phyloP scores from a whole-genome alignment of 805 yeast genomes.

The Cyberlindnera mycetangii region DNA sequence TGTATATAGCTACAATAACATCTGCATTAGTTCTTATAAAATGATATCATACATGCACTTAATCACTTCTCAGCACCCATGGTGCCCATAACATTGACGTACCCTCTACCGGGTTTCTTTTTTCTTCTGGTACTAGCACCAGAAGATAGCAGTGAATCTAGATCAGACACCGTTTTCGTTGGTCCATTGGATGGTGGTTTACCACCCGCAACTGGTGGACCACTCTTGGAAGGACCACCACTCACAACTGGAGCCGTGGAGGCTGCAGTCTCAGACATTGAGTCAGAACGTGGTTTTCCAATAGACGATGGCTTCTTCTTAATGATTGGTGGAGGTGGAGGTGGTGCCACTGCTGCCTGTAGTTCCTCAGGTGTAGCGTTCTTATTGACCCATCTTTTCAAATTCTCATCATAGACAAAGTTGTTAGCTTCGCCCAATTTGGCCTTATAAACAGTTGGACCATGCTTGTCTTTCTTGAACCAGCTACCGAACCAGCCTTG shows the following conservation, averaged over 20 bases:
- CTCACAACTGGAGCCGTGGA: constrained; percentile 4
- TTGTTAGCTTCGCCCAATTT: constrained; percentile 74
- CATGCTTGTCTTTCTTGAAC: constrained; percentile 56
- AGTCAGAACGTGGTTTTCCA: constrained; percentile 39
- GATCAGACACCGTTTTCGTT: constrained; percentile 28
- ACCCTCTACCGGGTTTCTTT: constrained; percentile 52
- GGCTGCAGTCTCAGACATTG: constrained; percentile 22
- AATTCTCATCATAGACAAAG: constrained; percentile 78
- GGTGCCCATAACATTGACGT: constrained; percentile 50
- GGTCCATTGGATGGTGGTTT: constrained; percentile 7
- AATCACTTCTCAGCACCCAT: constrained; percentile 3
- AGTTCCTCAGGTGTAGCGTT: constrained; percentile 66
- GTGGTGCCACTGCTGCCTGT: constrained; percentile 63
- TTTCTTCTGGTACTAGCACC: constrained; percentile 34
- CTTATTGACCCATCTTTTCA: constrained; percentile 83
- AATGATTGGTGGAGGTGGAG: constrained; percentile 47
- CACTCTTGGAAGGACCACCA: constrained; percentile 9
- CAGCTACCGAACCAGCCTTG: constrained; percentile 58
- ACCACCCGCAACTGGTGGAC: constrained; percentile 16
- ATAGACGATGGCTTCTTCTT: constrained; percentile 33
- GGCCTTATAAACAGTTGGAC: constrained; percentile 76
- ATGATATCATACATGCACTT: neutral
- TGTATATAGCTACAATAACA: neutral
- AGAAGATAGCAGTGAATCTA: constrained; percentile 45
- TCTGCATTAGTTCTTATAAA: neutral